Conservation (phyloP, 306 rosid genomes). For the Boehmeria nivea region DNA sequence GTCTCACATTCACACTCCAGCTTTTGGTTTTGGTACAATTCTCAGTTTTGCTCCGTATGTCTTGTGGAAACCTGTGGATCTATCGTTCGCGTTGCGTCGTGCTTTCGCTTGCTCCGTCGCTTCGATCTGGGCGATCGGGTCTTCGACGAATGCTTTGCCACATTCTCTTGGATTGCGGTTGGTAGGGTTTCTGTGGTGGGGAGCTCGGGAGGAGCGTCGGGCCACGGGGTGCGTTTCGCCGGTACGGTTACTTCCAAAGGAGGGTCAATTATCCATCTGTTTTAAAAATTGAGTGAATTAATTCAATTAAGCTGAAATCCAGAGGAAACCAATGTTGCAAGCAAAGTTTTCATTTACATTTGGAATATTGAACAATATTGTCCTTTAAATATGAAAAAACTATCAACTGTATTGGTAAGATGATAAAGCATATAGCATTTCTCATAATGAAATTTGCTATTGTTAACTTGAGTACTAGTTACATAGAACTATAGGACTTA, state of each 20-base stretch:
- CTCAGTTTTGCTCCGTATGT: conserved; percentile 51
- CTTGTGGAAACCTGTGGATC: conserved; percentile 56
- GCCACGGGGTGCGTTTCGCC: conserved; percentile 92
- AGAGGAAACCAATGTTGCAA: no score
- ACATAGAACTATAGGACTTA: no score
- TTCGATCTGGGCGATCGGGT: conserved; percentile 55
- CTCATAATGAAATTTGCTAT: no score
- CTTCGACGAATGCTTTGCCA: conserved; percentile 52
- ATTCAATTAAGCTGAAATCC: conserved; percentile 12
- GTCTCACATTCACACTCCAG: conserved; percentile 31
- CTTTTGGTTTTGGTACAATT: conserved; percentile 24
- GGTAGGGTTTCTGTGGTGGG: conserved; percentile 47
- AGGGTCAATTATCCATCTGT: conserved; percentile 90
- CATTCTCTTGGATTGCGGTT: conserved; percentile 36
- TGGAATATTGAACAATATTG: no score
- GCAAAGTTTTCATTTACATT: no score
- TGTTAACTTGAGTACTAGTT: no score
- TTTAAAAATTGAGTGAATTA: conserved; percentile 7
- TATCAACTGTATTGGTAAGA: no score
- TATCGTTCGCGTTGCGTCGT: conserved; percentile 45
- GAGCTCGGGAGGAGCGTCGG: conserved; percentile 92
- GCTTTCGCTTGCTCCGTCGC: conserved; percentile 83
- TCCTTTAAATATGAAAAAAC: no score
- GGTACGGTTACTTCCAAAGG: conserved; percentile 88
- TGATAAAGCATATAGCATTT: no score